phyloP scores from a whole-genome alignment of 345 rosid species.

The Salix udensis region DNA sequence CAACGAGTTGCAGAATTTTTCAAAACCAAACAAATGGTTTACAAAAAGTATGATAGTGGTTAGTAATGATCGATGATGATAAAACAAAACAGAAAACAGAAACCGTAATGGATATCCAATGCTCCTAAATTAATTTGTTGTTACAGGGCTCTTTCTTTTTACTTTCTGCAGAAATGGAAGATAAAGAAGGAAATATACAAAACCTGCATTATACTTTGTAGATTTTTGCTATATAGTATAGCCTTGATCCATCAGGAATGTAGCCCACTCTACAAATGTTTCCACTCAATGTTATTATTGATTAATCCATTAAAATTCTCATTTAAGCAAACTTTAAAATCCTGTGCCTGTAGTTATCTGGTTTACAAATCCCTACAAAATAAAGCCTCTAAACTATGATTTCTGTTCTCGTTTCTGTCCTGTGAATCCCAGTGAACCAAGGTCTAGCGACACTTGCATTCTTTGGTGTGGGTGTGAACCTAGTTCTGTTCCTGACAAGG shows the following conservation, averaged over 20 bases:
- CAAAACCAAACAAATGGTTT: too few relatives aligned
- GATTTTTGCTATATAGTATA: too few relatives aligned
- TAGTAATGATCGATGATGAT: too few relatives aligned
- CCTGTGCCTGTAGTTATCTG: too few relatives aligned
- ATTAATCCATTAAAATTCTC: background rate
- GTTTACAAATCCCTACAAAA: background rate
- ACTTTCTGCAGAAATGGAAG: background rate
- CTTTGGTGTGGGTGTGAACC: conserved; percentile 95
- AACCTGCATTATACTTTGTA: background rate
- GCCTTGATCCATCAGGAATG: background rate
- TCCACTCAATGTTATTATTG: background rate
- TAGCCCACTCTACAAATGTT: background rate
- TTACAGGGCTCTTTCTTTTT: background rate
- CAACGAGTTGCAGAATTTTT: too few relatives aligned
- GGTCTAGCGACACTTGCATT: conserved; percentile 96
- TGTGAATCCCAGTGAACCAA: conserved; percentile 66
- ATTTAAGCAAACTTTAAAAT: background rate
- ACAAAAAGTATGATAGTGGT: too few relatives aligned
- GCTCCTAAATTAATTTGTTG: too few relatives aligned
- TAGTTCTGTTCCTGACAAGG: conserved; percentile 93
- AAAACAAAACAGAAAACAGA: too few relatives aligned
- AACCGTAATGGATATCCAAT: too few relatives aligned
- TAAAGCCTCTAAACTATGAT: background rate
- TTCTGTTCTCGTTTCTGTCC: background rate
- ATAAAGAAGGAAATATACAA: background rate